Base-by-base conservation (phyloP, 768 basidiomycete species). In the Lyophyllum atratum region DNA sequence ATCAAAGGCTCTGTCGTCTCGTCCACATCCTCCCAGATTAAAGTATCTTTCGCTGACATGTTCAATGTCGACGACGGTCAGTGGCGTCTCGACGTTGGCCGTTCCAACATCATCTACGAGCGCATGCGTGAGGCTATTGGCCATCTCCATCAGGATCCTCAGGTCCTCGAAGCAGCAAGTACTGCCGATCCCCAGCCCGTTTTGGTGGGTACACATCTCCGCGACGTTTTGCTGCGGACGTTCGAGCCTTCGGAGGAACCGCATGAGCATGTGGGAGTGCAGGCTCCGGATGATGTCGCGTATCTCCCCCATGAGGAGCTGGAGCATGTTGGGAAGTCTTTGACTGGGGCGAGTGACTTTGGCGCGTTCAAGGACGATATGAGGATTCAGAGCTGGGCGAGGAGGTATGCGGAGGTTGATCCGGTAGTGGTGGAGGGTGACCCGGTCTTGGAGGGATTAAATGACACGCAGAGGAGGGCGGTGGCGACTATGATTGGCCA, bases 401-500 rank as follows among this genome's bases (percentile, higher is more conserved):
- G 73, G 55, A 79, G 95, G 46, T 87, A 95, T 71, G 77, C 80
- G 15, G 71, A 67, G 19, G 66, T 71, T 8, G 69, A 84, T 50
- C 91, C 93, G 0, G 66, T 94, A 26, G 74, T 73, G 9, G 71
- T 93, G 4, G 87, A 90, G 45, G 92, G 92, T 2, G 95, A 97
- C 72, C 94, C 94, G 0, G 71, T 78, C 7, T 65, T 95, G 1
- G 58, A 66, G 0, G 78, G 76, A 0, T 66, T 97, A 61, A 96
- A 96, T 67, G 61, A 69, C 5, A 89, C 87, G n/a, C 95, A 97
- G 68, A 80, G 82, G 49, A 77, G 83, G 55, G 94, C 95, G 0
- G 83, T 95, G 59, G 94, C 94, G 5, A 80, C 86, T 72, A 95
- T 96, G 92, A 78, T 97, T 45, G 86, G 88, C 6, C 81, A 93